These are phyloP conservation scores for Amyloporia xantha DNA, from an alignment of 768 basidiomycete genomes.

Conservation along the genomic window DNA sequence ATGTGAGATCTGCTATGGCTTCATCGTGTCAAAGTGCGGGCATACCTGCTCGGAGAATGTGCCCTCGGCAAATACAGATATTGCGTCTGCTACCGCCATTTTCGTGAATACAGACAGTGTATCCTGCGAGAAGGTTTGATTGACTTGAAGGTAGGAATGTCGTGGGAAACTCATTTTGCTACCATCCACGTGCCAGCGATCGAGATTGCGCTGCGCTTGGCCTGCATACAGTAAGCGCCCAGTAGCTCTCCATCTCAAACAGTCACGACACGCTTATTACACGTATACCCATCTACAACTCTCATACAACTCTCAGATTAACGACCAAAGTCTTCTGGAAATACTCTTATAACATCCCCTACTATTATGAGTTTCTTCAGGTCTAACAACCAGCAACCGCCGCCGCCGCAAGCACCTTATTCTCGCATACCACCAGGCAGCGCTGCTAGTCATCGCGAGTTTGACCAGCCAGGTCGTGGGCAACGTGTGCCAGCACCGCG, in stretches of 20 bases:
- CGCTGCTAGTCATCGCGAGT: constrained; percentile 6
- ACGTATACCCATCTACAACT: too few relatives aligned
- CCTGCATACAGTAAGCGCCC: neutral
- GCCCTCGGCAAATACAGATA: constrained; percentile 82
- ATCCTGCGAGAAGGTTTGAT: neutral
- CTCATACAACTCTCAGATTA: neutral
- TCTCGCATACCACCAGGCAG: constrained; percentile 35
- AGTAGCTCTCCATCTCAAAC: neutral
- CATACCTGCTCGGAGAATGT: constrained; percentile 81
- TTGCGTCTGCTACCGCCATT: constrained; percentile 68
- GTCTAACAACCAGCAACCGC: constrained; percentile 8
- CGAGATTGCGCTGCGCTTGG: neutral
- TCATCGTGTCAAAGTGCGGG: neutral
- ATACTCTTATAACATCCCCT: neutral
- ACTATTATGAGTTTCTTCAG: constrained; percentile 17
- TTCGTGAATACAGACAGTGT: constrained; percentile 12
- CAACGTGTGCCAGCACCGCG: constrained; percentile 20
- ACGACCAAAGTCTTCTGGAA: neutral
- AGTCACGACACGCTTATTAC: too few relatives aligned
- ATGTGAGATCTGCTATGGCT: constrained; percentile 5
- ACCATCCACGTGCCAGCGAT: neutral
- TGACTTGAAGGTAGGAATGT: neutral
- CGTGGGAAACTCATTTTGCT: constrained; percentile 1
- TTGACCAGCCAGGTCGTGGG: constrained; percentile 6
- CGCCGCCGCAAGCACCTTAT: constrained; percentile 35